A percentile compares a stretch with the other conserved stretches of the same genome.
These are phyloP conservation scores for Stagonosporopsis vannaccii DNA, from an alignment of 2,329 filamentous ascomycete genomes.

Conservation along the genomic window DNA sequence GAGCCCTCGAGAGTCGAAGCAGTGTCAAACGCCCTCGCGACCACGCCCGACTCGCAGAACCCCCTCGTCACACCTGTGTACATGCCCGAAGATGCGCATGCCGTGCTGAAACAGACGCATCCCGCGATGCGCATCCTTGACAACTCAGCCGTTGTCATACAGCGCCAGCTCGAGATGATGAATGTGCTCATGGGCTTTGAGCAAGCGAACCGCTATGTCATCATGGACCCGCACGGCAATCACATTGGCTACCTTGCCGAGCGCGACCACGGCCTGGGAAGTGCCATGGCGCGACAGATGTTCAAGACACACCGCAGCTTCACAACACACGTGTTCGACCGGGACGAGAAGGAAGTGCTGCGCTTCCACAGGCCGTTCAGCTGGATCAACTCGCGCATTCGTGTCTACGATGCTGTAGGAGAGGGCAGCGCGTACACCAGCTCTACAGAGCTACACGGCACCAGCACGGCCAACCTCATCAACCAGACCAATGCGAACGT, in stretches of 20 bases:
- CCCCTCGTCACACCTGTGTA: constrained; percentile 66
- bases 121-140: constrained; percentile 65
- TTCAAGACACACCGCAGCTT: constrained; percentile 69
- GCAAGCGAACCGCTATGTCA: constrained; percentile 71
- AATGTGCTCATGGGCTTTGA: constrained; percentile 72
- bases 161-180: constrained; percentile 70
- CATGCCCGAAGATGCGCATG: constrained; percentile 67
- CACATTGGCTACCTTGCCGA: constrained; percentile 71
- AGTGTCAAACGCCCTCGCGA: constrained; percentile 55
- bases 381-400: constrained; percentile 66
- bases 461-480: constrained; percentile 52
- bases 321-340: constrained; percentile 70
- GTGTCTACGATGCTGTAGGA: constrained; percentile 46
- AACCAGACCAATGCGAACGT: constrained; percentile 59
- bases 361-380: constrained; percentile 69
- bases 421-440: constrained; percentile 42
- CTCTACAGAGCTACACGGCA: constrained; percentile 55
- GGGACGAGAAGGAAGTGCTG: constrained; percentile 65
- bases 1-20: constrained; percentile 50
- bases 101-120: constrained; percentile 64
- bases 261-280: constrained; percentile 66
- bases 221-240: constrained; percentile 69
- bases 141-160: constrained; percentile 68
- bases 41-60: constrained; percentile 52
- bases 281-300: constrained; percentile 65